These are phyloP conservation scores for Diplocarpon mali DNA, from an alignment of 2,329 filamentous ascomycete genomes.

Conservation along the genomic window DNA sequence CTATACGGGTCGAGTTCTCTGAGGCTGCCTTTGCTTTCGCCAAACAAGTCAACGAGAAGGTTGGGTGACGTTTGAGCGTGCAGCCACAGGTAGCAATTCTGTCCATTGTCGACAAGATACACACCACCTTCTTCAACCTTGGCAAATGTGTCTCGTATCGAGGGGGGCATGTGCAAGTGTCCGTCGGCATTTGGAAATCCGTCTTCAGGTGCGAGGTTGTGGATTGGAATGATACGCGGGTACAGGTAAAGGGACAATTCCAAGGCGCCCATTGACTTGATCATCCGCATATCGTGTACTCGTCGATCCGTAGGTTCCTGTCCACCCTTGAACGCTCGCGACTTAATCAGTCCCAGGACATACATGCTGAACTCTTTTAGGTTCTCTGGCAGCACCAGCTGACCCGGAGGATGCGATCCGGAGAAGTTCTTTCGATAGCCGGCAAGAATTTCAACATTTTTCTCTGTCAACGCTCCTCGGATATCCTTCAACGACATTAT, in stretches of 20 bases:
- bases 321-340: slow-evolving; percentile 84
- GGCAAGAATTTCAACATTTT: slow-evolving; percentile 83
- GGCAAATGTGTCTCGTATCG: slow-evolving; percentile 73
- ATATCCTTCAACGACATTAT: slow-evolving; percentile 74
- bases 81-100: slow-evolving; percentile 84
- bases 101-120: slow-evolving; percentile 92
- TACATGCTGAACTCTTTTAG: slow-evolving; percentile 97
- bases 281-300: slow-evolving; percentile 82
- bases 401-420: slow-evolving; percentile 72
- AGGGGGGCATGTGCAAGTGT: slow-evolving; percentile 72
- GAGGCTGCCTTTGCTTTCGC: slow-evolving; percentile 58
- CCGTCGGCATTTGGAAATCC: slow-evolving; percentile 85
- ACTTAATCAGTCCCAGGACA: slow-evolving; percentile 81
- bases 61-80: slow-evolving; percentile 89
- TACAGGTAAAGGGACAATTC: slow-evolving; percentile 91
- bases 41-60: slow-evolving; percentile 81
- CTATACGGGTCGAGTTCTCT: slow-evolving; percentile 72
- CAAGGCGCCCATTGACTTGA: slow-evolving; percentile 74
- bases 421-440: slow-evolving; percentile 90
- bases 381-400: slow-evolving; percentile 89
- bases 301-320: slow-evolving; percentile 83
- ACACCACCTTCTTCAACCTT: slow-evolving; percentile 86
- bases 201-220: slow-evolving; percentile 78
- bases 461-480: slow-evolving; percentile 72
- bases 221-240: slow-evolving; percentile 81